Evolutionary conservation across 768 basidiomycete species (phyloP), one percentile per base, ranked within the genome.

Genomic region (Brasilioporus rufonigricans): DNA sequence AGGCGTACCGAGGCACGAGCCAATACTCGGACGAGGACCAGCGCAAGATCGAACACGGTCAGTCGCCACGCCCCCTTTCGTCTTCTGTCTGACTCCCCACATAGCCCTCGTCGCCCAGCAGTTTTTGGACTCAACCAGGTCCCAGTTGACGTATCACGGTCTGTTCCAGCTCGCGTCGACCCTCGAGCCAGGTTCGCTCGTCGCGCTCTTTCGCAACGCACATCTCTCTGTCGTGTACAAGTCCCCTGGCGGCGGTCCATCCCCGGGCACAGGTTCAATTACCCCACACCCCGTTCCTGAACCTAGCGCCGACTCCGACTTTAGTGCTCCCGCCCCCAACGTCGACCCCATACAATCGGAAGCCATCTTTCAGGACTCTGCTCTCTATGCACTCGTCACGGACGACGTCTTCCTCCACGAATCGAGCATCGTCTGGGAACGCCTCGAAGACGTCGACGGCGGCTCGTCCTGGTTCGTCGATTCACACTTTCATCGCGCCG

Each of bases 191-290:
- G 79, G 82, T 3, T 75, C 82, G 2, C 81, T 94, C 51, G 86
- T 88, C n/a, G 93, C 93, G 1, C 82, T 95, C 57, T 96, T 94
- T 77, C 84, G 94, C 49, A 92, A 84, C 70, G 93, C 91, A 0
- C 94, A 96, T 66, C 83, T 97, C 14, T 87, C 88, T 0, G 93
- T 96, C 10, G 76, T 97, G 2, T 89, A 93, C 76, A 91, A 87
- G 55, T 71, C 76, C 55, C 48, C 47, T n/a, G n/a, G n/a, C 0
- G 64, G 65, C 6, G 12, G 47, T 19, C 19, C 38, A 19, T 24
- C 2, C 5, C 23, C 43, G 3, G 26, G 18, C 9, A 11, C 29
- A 13, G 33, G 18, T 1, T 12, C 36, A 4, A 10, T 38, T 43
- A 29, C 24, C 2, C 41, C 35, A 13, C 14, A 12, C 16, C 35